A percentile compares a stretch with the other conserved stretches of the same genome.
Conservation (phyloP, 768 basidiomycete species). For the Lactarius indigo region DNA sequence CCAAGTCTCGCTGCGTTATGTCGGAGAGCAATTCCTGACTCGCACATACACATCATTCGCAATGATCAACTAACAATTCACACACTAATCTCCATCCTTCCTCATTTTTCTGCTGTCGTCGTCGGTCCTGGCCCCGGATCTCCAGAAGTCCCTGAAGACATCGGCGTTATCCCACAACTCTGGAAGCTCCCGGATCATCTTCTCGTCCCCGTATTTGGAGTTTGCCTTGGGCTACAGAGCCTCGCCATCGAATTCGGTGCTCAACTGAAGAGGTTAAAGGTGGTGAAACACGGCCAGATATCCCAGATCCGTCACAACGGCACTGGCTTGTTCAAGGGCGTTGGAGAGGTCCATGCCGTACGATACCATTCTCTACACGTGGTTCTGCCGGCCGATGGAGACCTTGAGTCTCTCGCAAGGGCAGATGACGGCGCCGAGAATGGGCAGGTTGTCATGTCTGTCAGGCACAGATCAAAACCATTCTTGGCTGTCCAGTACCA, state of each 20-base stretch:
- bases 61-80: slow-evolving; percentile 58
- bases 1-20: slow-evolving; percentile 74
- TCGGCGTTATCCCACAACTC: slow-evolving; percentile 65
- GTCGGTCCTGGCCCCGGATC: slow-evolving; percentile 83
- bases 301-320: slow-evolving; percentile 59
- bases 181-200: slow-evolving; percentile 57
- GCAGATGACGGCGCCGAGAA: slow-evolving; percentile 63
- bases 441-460: slow-evolving; percentile 71
- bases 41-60: slow-evolving; percentile 64
- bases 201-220: slow-evolving; percentile 73
- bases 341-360: slow-evolving; percentile 55
- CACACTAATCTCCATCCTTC: slow-evolving; percentile 50
- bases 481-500: slow-evolving; percentile 92
- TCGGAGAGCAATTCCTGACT: slow-evolving; percentile 56
- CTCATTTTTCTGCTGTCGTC: slow-evolving; percentile 63
- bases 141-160: slow-evolving; percentile 55
- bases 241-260: slow-evolving; percentile 65
- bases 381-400: slow-evolving; percentile 41
- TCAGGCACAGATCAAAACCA: slow-evolving; percentile 57
- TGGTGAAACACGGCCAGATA: slow-evolving; percentile 80
- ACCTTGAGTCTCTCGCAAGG: slow-evolving; percentile 70
- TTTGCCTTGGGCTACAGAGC: slow-evolving; percentile 81
- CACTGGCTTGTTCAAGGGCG: slow-evolving; percentile 56
- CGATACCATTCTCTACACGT: slow-evolving; percentile 81
- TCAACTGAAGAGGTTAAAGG: slow-evolving; percentile 49